Base-by-base conservation (phyloP, 139 green algal species). In the Limnomonas spitsbergensis region DNA sequence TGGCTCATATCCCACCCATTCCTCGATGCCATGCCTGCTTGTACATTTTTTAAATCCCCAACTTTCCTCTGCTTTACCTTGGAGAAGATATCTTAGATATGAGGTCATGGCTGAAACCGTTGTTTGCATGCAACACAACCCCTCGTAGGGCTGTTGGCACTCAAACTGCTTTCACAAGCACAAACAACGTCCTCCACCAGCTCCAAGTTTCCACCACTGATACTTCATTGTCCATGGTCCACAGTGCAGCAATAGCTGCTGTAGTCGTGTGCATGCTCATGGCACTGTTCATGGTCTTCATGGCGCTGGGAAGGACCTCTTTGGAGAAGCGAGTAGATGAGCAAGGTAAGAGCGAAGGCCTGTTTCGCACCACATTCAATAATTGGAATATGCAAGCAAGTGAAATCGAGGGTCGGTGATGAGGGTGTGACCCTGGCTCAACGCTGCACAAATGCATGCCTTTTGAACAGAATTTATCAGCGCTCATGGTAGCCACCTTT, bases 271-370 rank as follows among this genome's bases (percentile, higher is more conserved):
- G 38, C 40, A 40, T 47, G 52, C 14, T 83, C 20, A 83, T 83
- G 78, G 54, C 78, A 27, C 29, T 74, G 0, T 3, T 47, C 3
- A 83, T 83, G 71, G 78, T 83, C 0, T 14, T 70, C 20, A 83
- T 83, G 78, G 76, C 78, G 1, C 54, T 40, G 3, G 71, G 78
- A 38, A 61, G 78, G 7, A 83, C 78, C 0, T 83, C 70, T 35
- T 14, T 83, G 27, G 78, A 83, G 61, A 83, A 70, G 54, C 53
- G 54, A 2, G 66, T 83, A 0, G 78, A 83, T 35, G 69, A 83
- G 31, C 52, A 70, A 27, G 78, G 78, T 82, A n/a, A n/a, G n/a
- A n/a, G n/a, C n/a, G n/a, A n/a, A n/a, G n/a, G n/a, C n/a, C 47
- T 61, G 47, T 20, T 61, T 61, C 9, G 9, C 47, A 9, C 20